phyloP scores from a whole-genome alignment of 495 filamentous ascomycete genomes.

The Sporormia fimetaria region DNA sequence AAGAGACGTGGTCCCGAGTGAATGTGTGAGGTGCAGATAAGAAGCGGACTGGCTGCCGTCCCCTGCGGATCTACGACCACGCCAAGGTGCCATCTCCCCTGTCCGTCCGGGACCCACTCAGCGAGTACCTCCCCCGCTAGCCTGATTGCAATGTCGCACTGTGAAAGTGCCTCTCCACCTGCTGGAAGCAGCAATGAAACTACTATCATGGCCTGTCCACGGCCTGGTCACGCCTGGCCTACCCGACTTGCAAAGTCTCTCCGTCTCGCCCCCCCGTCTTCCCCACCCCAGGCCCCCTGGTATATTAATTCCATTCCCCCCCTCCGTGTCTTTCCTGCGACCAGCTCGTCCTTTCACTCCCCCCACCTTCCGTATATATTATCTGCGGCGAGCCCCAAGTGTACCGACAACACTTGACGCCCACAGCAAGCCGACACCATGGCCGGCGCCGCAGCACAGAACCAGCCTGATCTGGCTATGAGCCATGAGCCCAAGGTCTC shows the following conservation, averaged over 20 bases:
- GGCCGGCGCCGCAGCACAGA: conserved; percentile 13
- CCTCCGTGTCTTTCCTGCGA: not conserved
- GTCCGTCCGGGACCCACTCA: no score
- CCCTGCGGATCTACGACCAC: no score
- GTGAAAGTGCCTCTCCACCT: conserved; percentile 11
- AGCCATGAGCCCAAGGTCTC: conserved; percentile 15
- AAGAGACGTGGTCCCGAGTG: no score
- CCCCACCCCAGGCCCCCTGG: not conserved
- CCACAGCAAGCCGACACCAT: conserved; percentile 11
- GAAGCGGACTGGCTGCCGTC: no score
- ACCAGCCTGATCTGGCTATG: conserved; percentile 14
- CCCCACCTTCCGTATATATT: conserved; percentile 1
- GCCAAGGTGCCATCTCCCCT: no score
- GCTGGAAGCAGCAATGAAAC: conserved; percentile 16
- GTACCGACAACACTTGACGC: no score
- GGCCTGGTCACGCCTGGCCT: not conserved
- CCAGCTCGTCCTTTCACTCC: not conserved
- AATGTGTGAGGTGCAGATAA: no score
- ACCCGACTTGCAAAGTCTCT: conserved; percentile 8
- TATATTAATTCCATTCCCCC: not conserved
- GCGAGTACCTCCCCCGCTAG: conserved; percentile 1
- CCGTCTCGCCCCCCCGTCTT: not conserved
- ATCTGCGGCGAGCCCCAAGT: not conserved
- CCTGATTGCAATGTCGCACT: conserved; percentile 14
- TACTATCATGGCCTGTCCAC: not conserved